Conservation (phyloP, 345 rosid genomes). For the Erodium maritimum region DNA sequence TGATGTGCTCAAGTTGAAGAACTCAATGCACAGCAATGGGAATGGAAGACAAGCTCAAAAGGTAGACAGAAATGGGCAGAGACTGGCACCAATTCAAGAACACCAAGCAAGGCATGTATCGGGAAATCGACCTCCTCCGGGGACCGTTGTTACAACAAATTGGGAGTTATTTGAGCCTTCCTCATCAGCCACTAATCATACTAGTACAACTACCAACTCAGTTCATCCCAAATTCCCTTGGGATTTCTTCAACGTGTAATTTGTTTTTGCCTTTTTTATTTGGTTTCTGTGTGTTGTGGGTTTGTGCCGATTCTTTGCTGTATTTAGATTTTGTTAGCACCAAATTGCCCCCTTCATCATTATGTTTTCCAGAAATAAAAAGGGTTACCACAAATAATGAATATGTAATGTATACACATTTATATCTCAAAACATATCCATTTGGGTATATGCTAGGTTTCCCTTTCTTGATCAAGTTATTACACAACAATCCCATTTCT, state of each 20-base stretch:
- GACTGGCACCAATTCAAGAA: constrained; percentile 19
- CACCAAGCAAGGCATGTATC: constrained; percentile 9
- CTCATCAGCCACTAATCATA: constrained; percentile 8
- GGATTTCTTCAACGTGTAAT: constrained; percentile 53
- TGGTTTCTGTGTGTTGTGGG: constrained; percentile 22
- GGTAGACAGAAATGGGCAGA: constrained; percentile 21
- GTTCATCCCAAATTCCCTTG: constrained; percentile 68
- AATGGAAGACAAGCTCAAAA: constrained; percentile 28
- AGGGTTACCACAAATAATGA: constrained; percentile 28
- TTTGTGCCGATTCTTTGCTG: constrained; percentile 66
- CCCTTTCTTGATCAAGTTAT: no score
- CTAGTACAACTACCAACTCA: constrained; percentile 13
- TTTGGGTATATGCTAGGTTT: no score
- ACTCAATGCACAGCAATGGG: constrained; percentile 28
- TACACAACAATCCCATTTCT: no score
- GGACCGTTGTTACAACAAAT: constrained; percentile 55
- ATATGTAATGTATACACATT: no score
- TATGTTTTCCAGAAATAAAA: constrained; percentile 27
- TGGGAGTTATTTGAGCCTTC: constrained; percentile 89
- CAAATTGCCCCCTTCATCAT: constrained; percentile 13
- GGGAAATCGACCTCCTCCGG: constrained; percentile 19
- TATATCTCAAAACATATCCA: no score
- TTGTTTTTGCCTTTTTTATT: constrained; percentile 8
- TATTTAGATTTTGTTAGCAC: constrained; percentile 50
- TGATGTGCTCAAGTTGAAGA: constrained; percentile 72